Conservation (phyloP, 495 filamentous ascomycete genomes). For the Podospora pseudoanserina region DNA sequence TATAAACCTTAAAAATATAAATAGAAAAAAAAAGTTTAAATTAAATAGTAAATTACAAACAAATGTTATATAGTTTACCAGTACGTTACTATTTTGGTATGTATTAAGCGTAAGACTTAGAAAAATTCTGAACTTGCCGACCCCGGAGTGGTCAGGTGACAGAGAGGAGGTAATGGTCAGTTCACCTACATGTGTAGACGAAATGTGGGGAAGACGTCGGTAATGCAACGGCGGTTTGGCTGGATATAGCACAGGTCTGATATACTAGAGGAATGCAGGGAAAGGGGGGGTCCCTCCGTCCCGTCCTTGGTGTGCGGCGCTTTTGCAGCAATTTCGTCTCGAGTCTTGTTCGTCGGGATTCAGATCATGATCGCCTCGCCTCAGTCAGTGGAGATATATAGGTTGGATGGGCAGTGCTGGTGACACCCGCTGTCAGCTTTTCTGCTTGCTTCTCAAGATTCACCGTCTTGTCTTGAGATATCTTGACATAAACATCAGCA, state of each 20-base stretch:
- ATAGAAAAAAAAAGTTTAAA: no score
- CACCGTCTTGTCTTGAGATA: not conserved
- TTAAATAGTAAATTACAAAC: no score
- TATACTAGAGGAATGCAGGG: not conserved
- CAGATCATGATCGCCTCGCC: not conserved
- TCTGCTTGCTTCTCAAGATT: no score
- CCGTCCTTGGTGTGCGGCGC: not conserved
- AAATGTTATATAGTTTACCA: no score
- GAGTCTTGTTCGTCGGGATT: not conserved
- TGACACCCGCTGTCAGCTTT: not conserved
- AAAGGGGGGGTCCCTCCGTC: not conserved
- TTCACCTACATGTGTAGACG: not conserved
- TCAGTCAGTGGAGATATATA: not conserved
- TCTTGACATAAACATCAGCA: not conserved
- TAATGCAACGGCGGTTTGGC: slow-evolving; percentile 5
- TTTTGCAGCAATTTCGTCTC: not conserved
- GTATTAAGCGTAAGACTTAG: no score
- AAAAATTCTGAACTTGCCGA: no score
- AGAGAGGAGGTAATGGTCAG: no score
- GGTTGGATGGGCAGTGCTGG: not conserved
- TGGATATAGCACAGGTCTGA: not conserved
- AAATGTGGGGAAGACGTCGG: slow-evolving; percentile 3
- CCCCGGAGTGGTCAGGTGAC: no score
- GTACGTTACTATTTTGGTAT: no score
- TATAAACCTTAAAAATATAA: no score